Base-by-base conservation (phyloP, 257 asterid genomes). In the Nicotiana tomentosiformis region DNA sequence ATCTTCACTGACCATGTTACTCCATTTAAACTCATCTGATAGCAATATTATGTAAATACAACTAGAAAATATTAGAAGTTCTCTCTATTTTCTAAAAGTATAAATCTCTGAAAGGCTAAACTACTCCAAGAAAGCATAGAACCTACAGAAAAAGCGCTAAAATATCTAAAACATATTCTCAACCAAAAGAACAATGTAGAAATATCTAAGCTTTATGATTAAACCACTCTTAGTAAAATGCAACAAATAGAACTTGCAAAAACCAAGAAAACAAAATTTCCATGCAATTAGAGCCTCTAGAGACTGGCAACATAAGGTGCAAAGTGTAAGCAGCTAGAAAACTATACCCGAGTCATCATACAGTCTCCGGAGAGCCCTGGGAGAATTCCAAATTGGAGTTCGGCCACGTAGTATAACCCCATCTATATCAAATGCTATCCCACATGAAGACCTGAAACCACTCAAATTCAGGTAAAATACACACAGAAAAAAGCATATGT, bases 351-450 rank as follows among this genome's bases (percentile, higher is more conserved):
- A 90, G 77, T 86, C 86, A 80, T 89, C 82, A 82, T 84, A 92
- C 77, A 90, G 82, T 87, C 90, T 90, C 65, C 80, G 84, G 77
- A 92, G 88, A 23, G 93, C 93, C 39, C 66, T 77, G 9, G 86
- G 87, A 16, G 95, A 91, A 83, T 89, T 90, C 30, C 93, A 93
- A 87, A 90, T 89, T 29, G 93, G 95, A 66, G 58, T 86, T 26
- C 83, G 72, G 43, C 93, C 93, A 12, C 91, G 90, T 32, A 92
- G 91, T 66, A 90, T 83, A 78, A 90, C 95, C 32, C 95, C 95
- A 81, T 90, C 93, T 37, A 92, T 85, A 80, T 92, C 96, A 84
- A 92, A 92, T 12, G 96, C 93, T 83, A 92, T 87, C 69, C 95
- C 96, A 85, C 85, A 90, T 29, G 93, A 84, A 66, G 62, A 57